These are phyloP conservation scores for Calonectria henricotiae DNA, from an alignment of 2,329 filamentous ascomycete species.

Conservation along the genomic window DNA sequence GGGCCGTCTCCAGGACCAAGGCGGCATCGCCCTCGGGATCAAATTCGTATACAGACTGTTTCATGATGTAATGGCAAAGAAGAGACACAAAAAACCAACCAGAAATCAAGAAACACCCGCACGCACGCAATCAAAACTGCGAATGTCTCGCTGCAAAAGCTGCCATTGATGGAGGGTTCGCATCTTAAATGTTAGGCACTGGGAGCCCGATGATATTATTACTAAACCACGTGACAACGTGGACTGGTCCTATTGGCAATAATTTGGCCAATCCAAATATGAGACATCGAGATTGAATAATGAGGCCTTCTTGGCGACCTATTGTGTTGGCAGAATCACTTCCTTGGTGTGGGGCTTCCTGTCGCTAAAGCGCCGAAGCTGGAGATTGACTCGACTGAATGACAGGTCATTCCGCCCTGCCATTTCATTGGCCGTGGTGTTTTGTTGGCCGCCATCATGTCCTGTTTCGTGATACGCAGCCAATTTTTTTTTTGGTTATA, in stretches of 20 bases:
- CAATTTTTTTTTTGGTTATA: neutral
- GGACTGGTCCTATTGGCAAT: constrained; percentile 19
- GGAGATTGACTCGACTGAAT: constrained; percentile 12
- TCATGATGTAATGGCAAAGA: neutral
- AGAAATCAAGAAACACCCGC: neutral
- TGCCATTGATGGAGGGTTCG: neutral
- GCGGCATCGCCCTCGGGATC: constrained; percentile 11
- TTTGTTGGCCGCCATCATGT: neutral
- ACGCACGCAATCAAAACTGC: neutral
- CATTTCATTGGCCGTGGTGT: neutral
- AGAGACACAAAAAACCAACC: neutral
- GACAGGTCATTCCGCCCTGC: constrained; percentile 7
- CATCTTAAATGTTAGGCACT: constrained; percentile 21
- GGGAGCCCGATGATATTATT: constrained; percentile 3
- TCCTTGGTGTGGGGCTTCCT: neutral
- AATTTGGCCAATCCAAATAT: constrained; percentile 11
- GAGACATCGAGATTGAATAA: neutral
- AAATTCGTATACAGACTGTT: constrained; percentile 4
- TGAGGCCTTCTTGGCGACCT: constrained; percentile 11
- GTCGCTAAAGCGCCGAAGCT: constrained; percentile 11
- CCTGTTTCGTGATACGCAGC: too few species aligned
- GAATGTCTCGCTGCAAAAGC: constrained; percentile 1
- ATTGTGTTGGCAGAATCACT: neutral
- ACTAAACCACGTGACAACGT: constrained; percentile 8
- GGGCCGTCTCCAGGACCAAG: constrained; percentile 3